Evolutionary conservation across 1,284 basidiomycete species (phyloP), one percentile per base, ranked within the genome.

Genomic region (Moniliophthora roreri): DNA sequence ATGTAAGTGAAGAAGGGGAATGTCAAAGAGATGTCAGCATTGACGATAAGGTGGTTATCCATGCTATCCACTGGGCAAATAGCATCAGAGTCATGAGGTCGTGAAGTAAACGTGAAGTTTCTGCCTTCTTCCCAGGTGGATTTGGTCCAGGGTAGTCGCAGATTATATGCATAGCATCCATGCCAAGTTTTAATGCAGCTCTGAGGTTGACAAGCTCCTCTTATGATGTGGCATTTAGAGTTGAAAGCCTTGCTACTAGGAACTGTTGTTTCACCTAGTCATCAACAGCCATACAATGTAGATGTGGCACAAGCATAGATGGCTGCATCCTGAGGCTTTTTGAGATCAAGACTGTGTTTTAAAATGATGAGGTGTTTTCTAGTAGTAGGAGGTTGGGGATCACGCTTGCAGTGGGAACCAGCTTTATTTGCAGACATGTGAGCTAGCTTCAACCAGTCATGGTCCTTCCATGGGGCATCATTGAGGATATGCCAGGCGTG

Each of bases 1-100:
- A 50, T 10, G 42, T 47, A 64, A 0, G 64, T 50, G 34, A 66
- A 66, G 7, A 66, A 46, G 4, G 65, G 42, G 24, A 48, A 47
- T 1, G 20, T 18, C 2, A 47, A 21, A 4, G 51, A 45, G 8
- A 52, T 32, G 9, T 2, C n/a, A 16, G 18, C 23, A 20, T 52
- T 52, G 21, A 46, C 35, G 5, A 3, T 6, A 13, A 48, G 10
- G 21, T 53, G 52, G 2, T 11, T 15, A 7, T 35, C 16, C 2
- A 53, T 15, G 11, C 46, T 47, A 3, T 48, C 13, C 11, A 32
- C n/a, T 7, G 46, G 24, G 24, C 52, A 53, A 13, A 53, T 5
- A 1, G 6, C 23, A 10, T 13, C 2, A 18, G 13, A 3, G 24
- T 34, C 4, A 15, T 28, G 24, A 3, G 32, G 23, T 1, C 24